These are phyloP conservation scores for Vachellia pachyceras DNA, from an alignment of 306 rosid genomes.

Conservation along the genomic window DNA sequence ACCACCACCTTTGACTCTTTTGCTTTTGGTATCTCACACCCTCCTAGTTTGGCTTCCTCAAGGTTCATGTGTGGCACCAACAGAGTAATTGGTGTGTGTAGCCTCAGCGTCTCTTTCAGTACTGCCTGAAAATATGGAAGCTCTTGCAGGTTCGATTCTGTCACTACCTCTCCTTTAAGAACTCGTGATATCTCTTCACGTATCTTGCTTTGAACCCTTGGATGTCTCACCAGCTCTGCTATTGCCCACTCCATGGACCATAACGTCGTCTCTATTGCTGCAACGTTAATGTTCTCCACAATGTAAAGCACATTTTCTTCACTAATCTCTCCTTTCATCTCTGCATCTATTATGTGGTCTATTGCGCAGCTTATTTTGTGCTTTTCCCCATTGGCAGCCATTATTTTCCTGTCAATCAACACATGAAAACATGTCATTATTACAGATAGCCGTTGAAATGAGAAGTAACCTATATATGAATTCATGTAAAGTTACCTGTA, in stretches of 20 bases:
- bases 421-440: no score
- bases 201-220: slow-evolving; percentile 60
- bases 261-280: slow-evolving; percentile 90
- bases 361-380: slow-evolving; percentile 56
- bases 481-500: no score
- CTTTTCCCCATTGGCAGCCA: no score
- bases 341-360: slow-evolving; percentile 87
- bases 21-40: slow-evolving; percentile 79
- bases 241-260: slow-evolving; percentile 96
- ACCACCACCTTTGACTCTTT: slow-evolving; percentile 85
- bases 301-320: slow-evolving; percentile 96
- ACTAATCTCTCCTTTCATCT: slow-evolving; percentile 85
- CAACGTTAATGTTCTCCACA: slow-evolving; percentile 92
- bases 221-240: slow-evolving; percentile 94
- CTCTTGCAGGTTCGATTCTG: no score
- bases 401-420: no score
- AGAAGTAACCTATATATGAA: no score
- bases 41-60: slow-evolving; percentile 72
- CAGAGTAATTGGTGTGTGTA: slow-evolving; percentile 82
- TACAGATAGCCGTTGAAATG: no score
- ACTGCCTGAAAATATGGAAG: slow-evolving; percentile 95
- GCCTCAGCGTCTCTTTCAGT: slow-evolving; percentile 77
- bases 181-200: slow-evolving; percentile 45
- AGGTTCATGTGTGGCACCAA: slow-evolving; percentile 97
- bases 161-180: no score